These are phyloP conservation scores for Pistacia atlantica DNA, from an alignment of 345 rosid species.

Conservation along the genomic window DNA sequence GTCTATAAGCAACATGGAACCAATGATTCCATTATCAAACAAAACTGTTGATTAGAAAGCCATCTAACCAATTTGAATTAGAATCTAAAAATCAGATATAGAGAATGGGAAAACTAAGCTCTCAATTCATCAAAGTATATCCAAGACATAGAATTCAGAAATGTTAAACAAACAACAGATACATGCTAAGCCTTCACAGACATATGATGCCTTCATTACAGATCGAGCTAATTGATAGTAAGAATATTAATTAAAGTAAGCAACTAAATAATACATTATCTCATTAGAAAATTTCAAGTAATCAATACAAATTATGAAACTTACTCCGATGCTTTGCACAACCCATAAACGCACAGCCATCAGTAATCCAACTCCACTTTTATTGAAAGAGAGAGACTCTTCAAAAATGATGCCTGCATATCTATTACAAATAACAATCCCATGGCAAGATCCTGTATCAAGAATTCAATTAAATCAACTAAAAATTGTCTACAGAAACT, in stretches of 20 bases:
- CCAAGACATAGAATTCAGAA: neutral
- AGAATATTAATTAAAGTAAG: neutral
- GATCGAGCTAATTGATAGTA: neutral
- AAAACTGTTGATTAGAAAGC: neutral
- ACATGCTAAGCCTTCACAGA: neutral
- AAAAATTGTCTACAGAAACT: conserved; percentile 7
- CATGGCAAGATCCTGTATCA: conserved; percentile 91
- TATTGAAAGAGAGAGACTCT: conserved; percentile 91
- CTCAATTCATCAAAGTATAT: neutral
- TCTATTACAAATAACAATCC: conserved; percentile 79
- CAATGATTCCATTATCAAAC: neutral
- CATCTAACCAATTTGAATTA: neutral
- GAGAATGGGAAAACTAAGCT: neutral
- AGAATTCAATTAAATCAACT: conserved; percentile 26
- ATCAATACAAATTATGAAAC: conserved; percentile 16
- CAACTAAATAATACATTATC: conserved; percentile 4
- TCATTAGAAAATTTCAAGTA: neutral
- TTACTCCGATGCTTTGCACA: conserved; percentile 86
- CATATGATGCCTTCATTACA: neutral
- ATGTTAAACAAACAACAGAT: neutral
- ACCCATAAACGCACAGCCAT: conserved; percentile 99
- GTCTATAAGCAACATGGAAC: neutral
- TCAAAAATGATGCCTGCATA: conserved; percentile 90
- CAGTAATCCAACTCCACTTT: conserved; percentile 91
- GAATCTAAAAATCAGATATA: neutral